Evolutionary conservation across 306 rosid genomes (phyloP).

Genomic region (Arachis stenosperma): DNA sequence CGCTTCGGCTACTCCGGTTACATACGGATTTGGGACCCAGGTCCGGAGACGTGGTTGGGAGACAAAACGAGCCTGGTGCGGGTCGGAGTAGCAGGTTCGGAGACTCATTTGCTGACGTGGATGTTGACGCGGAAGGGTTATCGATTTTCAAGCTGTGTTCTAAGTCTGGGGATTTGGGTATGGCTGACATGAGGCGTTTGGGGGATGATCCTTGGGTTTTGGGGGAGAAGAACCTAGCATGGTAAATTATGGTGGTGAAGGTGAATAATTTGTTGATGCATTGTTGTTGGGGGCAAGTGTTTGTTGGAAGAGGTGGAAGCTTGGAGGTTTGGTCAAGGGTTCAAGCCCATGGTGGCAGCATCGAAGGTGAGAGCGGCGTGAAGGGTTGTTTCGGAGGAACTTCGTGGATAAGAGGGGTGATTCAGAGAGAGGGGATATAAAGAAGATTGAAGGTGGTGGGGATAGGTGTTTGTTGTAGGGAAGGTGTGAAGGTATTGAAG

Average conservation of each 20-base stretch:
- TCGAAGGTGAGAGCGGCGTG: conserved; percentile 43
- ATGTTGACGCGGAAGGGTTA: conserved; percentile 62
- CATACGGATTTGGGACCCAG: conserved; percentile 80
- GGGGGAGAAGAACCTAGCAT: conserved; percentile 75
- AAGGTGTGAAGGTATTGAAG: conserved; percentile 89
- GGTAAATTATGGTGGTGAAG: conserved; percentile 43
- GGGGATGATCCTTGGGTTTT: conserved; percentile 88
- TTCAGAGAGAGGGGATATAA: conserved; percentile 71
- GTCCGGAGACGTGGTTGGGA: conserved; percentile 76
- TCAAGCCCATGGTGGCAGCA: conserved; percentile 28
- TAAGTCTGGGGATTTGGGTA: conserved; percentile 78
- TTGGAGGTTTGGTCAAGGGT: conserved; percentile 87
- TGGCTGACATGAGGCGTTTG: conserved; percentile 80
- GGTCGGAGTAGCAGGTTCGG: conserved; percentile 83
- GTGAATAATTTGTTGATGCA: conserved; percentile 47
- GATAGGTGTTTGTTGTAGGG: conserved; percentile 77
- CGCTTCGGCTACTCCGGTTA: conserved; percentile 87
- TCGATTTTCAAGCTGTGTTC: conserved; percentile 77
- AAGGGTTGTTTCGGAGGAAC: conserved; percentile 68
- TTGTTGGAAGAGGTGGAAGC: conserved; percentile 74
- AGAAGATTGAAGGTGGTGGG: conserved; percentile 85
- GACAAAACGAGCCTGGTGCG: conserved; percentile 81
- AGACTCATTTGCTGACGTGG: conserved; percentile 75
- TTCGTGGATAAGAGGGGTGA: conserved; percentile 72
- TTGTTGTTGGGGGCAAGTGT: conserved; percentile 71